Percentiles rank a stretch among this genome's conserved stretches.
Evolutionary conservation across 2,329 filamentous ascomycete species (phyloP).

Genomic region (Fusarium zealandicum): DNA sequence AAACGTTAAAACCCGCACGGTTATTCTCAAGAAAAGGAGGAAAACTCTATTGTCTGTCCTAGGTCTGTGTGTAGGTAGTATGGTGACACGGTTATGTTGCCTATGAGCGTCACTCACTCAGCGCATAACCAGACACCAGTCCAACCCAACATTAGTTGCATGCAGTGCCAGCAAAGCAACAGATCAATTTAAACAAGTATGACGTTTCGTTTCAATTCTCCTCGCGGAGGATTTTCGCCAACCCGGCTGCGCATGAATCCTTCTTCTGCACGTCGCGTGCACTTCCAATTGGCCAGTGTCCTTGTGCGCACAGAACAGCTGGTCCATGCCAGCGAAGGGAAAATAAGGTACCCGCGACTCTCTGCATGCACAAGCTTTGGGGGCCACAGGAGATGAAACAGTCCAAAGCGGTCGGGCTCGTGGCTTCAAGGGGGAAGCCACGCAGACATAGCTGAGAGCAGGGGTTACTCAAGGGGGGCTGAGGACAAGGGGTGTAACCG

Average conservation of each 20-base stretch:
- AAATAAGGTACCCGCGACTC: background rate
- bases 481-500: slow-evolving; percentile 6
- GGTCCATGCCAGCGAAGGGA: slow-evolving; percentile 1
- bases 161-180: slow-evolving; percentile 25
- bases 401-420: background rate
- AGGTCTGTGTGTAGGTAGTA: background rate
- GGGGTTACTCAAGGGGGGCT: slow-evolving; percentile 9
- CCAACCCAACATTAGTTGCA: background rate
- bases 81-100: too few species aligned
- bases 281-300: slow-evolving; percentile 6
- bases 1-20: too few species aligned
- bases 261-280: slow-evolving; percentile 22
- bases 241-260: slow-evolving; percentile 26
- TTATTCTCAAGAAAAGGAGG: too few species aligned
- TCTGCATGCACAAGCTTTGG: slow-evolving; percentile 2
- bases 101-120: background rate
- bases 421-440: slow-evolving; percentile 4
- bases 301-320: slow-evolving; percentile 2
- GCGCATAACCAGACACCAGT: background rate
- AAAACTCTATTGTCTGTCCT: too few species aligned
- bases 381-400: slow-evolving; percentile 3
- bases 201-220: slow-evolving; percentile 15
- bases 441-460: slow-evolving; percentile 12
- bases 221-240: slow-evolving; percentile 9
- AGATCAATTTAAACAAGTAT: slow-evolving; percentile 3